Conservation (phyloP, 352 stramenopile genomes). For the Bremia lactucae region DNA sequence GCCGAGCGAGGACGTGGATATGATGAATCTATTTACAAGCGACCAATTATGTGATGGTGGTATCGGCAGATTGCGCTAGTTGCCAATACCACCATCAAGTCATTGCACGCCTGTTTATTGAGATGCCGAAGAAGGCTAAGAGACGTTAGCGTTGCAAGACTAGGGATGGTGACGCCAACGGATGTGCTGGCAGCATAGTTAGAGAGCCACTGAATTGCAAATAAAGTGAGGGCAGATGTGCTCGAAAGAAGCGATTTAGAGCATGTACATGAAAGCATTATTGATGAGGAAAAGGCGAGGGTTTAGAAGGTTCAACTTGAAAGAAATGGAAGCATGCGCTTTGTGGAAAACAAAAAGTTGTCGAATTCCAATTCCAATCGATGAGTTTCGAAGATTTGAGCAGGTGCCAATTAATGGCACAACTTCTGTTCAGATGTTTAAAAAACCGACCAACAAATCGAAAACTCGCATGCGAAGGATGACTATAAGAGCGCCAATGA, state of each 20-base stretch:
- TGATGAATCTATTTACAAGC: conserved; percentile 43
- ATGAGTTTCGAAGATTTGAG: no score
- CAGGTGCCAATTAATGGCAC: no score
- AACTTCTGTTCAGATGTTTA: conserved; percentile 3
- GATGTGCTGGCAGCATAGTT: not conserved
- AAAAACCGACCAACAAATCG: conserved; percentile 4
- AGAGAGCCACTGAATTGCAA: conserved; percentile 16
- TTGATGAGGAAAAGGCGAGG: no score
- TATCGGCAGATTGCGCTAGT: conserved; percentile 31
- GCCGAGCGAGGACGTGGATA: conserved; percentile 21
- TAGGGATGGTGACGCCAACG: conserved; percentile 3
- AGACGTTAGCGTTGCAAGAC: conserved; percentile 15
- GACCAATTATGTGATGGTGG: conserved; percentile 40
- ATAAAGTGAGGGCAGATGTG: conserved; percentile 4
- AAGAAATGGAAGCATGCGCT: no score
- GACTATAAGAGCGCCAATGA: conserved; percentile 16
- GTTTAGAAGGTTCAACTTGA: no score
- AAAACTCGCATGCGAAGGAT: not conserved
- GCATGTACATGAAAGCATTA: no score
- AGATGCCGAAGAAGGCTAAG: conserved; percentile 11
- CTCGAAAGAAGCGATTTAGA: conserved; percentile 8
- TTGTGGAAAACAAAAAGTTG: no score
- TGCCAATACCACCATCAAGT: conserved; percentile 57
- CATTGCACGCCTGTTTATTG: conserved; percentile 38
- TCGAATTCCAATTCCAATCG: no score